These are phyloP conservation scores for Haplosporangium gracile DNA, from an alignment of 192 early-diverging fungal genomes.

Conservation along the genomic window DNA sequence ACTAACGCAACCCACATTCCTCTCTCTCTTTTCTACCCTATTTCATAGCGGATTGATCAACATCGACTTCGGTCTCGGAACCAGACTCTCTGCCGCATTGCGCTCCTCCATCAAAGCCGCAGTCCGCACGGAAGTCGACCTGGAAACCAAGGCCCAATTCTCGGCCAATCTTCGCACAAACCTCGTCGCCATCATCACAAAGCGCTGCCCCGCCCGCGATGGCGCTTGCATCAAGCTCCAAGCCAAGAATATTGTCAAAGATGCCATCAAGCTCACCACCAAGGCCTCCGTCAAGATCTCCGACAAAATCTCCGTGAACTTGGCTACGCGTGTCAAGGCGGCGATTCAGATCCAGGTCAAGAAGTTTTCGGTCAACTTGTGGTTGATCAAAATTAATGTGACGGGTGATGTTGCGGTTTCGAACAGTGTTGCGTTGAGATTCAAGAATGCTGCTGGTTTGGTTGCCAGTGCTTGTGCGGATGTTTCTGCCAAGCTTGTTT, in stretches of 20 bases:
- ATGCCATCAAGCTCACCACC: background rate
- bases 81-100: background rate
- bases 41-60: background rate
- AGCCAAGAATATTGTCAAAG: conserved; percentile 7
- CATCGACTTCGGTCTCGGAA: background rate
- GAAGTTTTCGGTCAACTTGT: conserved; percentile 12
- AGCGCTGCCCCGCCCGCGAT: background rate
- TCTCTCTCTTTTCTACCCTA: background rate
- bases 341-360: conserved; percentile 6
- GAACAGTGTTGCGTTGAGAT: background rate
- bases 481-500: background rate
- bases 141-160: conserved; percentile 1
- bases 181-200: background rate
- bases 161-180: background rate
- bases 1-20: background rate
- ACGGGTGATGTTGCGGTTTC: background rate
- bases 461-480: background rate
- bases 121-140: background rate
- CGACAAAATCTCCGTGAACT: background rate
- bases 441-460: background rate
- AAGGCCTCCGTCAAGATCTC: background rate
- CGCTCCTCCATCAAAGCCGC: background rate
- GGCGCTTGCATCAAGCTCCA: background rate
- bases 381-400: conserved; percentile 6
- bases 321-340: background rate